Conservation (phyloP, 305 asterid species). For the Solanum hybrid region DNA sequence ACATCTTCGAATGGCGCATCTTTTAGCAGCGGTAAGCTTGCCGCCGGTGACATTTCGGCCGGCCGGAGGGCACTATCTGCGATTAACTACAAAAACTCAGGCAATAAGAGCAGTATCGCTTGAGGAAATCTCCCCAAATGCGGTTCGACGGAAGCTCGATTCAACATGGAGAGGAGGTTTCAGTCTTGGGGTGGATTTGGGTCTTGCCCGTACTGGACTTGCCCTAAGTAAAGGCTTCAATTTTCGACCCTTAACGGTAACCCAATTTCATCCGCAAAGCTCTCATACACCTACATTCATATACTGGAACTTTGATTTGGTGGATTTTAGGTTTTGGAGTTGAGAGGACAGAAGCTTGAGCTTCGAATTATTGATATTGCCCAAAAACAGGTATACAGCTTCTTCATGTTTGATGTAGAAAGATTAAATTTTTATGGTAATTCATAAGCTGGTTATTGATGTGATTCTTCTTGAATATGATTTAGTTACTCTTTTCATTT, state of each 20-base stretch:
- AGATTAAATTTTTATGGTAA: neutral
- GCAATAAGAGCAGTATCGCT: slow-evolving; percentile 10
- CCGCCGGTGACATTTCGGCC: neutral
- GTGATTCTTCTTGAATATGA: neutral
- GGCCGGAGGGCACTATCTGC: neutral
- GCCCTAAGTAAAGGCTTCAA: slow-evolving; percentile 85
- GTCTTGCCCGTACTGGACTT: slow-evolving; percentile 70
- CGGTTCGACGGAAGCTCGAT: slow-evolving; percentile 43
- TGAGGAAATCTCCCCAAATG: slow-evolving; percentile 65
- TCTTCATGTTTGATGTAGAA: neutral
- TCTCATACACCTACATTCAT: neutral
- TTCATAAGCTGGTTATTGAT: neutral
- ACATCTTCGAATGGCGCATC: neutral
- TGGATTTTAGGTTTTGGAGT: slow-evolving; percentile 55
- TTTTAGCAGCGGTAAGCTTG: neutral
- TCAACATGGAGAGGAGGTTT: slow-evolving; percentile 77
- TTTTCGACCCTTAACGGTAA: slow-evolving; percentile 64
- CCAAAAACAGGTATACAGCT: slow-evolving; percentile 40
- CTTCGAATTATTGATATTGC: slow-evolving; percentile 76
- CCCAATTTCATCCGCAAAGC: neutral
- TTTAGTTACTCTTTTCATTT: neutral
- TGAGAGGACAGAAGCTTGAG: slow-evolving; percentile 80
- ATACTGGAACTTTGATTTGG: neutral
- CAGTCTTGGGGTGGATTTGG: slow-evolving; percentile 81
- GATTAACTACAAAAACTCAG: neutral